Percentiles rank a stretch among this genome's conserved stretches.
phyloP scores from a whole-genome alignment of 2,329 filamentous ascomycete species.

The Neonectria magnoliae region DNA sequence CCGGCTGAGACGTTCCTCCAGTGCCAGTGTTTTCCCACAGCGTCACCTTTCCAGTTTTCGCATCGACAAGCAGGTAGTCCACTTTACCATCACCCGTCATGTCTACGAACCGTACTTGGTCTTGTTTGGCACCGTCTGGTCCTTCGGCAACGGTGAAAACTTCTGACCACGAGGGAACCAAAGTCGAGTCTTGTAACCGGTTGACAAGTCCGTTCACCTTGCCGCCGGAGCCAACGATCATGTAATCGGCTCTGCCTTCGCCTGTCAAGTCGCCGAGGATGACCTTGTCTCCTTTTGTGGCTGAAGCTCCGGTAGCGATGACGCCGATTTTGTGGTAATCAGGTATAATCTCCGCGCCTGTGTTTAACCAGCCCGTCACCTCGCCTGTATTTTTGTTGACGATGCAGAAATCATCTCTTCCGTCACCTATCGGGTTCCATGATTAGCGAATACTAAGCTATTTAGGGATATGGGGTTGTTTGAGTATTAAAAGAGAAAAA shows the following conservation, averaged over 20 bases:
- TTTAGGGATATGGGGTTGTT: no score
- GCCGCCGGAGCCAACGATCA: not conserved
- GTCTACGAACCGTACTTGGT: constrained; percentile 19
- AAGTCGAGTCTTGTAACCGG: not conserved
- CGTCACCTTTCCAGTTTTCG: not conserved
- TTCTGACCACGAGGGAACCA: not conserved
- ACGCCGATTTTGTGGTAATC: constrained; percentile 3
- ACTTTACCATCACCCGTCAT: constrained; percentile 24
- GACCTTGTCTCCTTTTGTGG: not conserved
- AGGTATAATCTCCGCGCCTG: not conserved
- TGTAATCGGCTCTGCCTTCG: constrained; percentile 11
- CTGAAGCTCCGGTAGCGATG: not conserved
- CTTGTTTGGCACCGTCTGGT: constrained; percentile 13
- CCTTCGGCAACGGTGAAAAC: not conserved
- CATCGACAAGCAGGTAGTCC: constrained; percentile 13
- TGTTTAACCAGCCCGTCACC: constrained; percentile 2
- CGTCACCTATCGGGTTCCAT: not conserved
- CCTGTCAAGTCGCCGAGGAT: constrained; percentile 11
- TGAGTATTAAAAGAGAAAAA: no score
- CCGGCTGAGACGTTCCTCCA: not conserved
- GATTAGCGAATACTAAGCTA: not conserved
- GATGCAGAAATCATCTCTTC: constrained; percentile 4
- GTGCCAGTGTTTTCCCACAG: constrained; percentile 7
- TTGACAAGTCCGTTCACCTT: constrained; percentile 7
- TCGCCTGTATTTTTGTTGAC: not conserved